phyloP scores from a whole-genome alignment of 139 green algal species.

The Volvox reticuliferus region DNA sequence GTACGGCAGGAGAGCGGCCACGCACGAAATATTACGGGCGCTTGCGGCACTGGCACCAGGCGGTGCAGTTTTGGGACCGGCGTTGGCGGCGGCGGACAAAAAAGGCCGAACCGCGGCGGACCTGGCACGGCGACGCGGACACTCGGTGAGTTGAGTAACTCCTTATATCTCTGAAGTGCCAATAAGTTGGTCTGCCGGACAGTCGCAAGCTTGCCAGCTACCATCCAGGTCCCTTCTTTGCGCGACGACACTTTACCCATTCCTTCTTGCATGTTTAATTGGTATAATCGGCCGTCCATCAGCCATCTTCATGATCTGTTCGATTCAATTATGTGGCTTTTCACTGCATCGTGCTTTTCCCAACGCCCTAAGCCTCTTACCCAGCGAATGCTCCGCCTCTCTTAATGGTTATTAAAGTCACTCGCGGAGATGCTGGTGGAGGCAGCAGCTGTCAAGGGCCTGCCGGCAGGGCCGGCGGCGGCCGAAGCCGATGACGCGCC shows the following conservation, averaged over 20 bases:
- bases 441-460: background rate
- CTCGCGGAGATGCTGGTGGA: background rate
- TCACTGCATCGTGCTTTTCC: too few species aligned
- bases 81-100: slow-evolving; percentile 45
- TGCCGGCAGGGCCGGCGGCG: background rate
- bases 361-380: too few species aligned
- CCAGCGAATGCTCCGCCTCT: too few species aligned
- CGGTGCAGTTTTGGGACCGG: background rate
- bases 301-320: too few species aligned
- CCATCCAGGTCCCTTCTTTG: too few species aligned
- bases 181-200: too few species aligned
- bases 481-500: background rate
- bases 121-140: slow-evolving; percentile 58
- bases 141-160: slow-evolving; percentile 22
- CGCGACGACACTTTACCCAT: too few species aligned
- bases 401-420: background rate
- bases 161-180: too few species aligned
- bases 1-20: slow-evolving; percentile 47
- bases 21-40: slow-evolving; percentile 44
- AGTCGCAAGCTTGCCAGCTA: too few species aligned
- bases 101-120: slow-evolving; percentile 59
- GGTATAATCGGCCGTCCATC: too few species aligned
- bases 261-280: too few species aligned
- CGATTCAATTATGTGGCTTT: too few species aligned
- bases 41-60: slow-evolving; percentile 9